Base-by-base conservation (phyloP, 2,329 filamentous ascomycete species). In the Magnaporthales sp. region DNA sequence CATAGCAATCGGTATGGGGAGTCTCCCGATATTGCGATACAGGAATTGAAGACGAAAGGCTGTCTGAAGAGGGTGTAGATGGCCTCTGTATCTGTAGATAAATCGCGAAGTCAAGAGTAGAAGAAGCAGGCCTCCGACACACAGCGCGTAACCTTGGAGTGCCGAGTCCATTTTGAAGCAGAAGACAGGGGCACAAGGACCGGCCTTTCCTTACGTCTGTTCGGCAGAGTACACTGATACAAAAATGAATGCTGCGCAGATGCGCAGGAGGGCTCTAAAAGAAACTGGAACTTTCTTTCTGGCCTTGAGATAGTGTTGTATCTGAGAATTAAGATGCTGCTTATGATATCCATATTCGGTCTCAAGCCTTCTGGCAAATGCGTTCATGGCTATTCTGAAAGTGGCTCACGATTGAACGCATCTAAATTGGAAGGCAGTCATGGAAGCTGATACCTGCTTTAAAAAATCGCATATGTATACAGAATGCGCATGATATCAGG, bases 31-130 rank as follows among this genome's bases (percentile, higher is more conserved):
- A 56, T 56, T 56, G n/a, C 51, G 51, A 56, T 56, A 56, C 2
- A 56, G 51, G 22, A 56, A 54, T n/a, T 54, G 46, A 54, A 56
- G 51, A 2, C 51, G 51, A 56, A 56, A 56, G 51, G 51, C 51
- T 56, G 51, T 56, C 51, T 56, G 51, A n/a, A 56, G 51, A 56
- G 51, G 51, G 51, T 56, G 51, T 56, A 56, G 51, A 56, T 56
- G 51, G 19, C 51, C 22, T 56, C 51, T 56, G 51, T 56, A 56
- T 56, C 51, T 26, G 51, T 56, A 56, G 51, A 56, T 56, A n/a
- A 56, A 56, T 56, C 51, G 51, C n/a, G 51, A 22, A 26, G 51
- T 56, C 51, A 56, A 56, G 51, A 56, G 51, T 26, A 56, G 51
- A 56, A 56, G 51, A 56, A 56, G 51, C 22, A 56, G 51, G 51